Percentiles rank a stretch among this genome's conserved stretches.
Evolutionary conservation across 108 stramenopile genomes (phyloP).

Genomic region (Nitzschia inconspicua): DNA sequence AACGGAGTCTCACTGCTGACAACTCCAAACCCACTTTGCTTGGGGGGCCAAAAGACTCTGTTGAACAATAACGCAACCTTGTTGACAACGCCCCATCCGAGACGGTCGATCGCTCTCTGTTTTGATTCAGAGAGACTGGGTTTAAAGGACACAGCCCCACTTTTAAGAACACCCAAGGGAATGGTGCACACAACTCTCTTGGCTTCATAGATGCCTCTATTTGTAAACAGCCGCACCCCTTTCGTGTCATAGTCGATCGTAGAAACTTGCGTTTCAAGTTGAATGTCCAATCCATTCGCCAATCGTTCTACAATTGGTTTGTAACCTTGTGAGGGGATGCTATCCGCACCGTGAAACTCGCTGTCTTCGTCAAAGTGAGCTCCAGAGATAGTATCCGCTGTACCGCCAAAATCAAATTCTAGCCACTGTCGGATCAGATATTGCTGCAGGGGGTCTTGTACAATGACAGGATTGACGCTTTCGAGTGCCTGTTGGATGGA

Average conservation of each 20-base stretch:
- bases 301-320: not conserved
- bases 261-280: not conserved
- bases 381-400: no score
- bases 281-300: not conserved
- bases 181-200: not conserved
- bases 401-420: no score
- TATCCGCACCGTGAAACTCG: no score
- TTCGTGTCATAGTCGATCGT: not conserved
- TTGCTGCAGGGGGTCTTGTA: no score
- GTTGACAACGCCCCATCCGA: conserved; percentile 55
- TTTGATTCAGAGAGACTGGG: conserved; percentile 49
- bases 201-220: not conserved
- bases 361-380: no score
- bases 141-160: conserved; percentile 38
- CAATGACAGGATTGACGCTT: no score
- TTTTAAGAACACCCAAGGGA: not conserved
- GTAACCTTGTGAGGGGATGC: no score
- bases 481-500: no score
- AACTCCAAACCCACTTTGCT: conserved; percentile 44
- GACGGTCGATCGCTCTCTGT: conserved; percentile 39
- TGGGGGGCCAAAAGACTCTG: conserved; percentile 49
- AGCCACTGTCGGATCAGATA: no score
- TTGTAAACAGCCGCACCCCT: not conserved
- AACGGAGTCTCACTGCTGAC: conserved; percentile 19
- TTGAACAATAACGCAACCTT: conserved; percentile 61